Conservation (phyloP, 1,284 basidiomycete genomes). For the Trichosporon faecale region DNA sequence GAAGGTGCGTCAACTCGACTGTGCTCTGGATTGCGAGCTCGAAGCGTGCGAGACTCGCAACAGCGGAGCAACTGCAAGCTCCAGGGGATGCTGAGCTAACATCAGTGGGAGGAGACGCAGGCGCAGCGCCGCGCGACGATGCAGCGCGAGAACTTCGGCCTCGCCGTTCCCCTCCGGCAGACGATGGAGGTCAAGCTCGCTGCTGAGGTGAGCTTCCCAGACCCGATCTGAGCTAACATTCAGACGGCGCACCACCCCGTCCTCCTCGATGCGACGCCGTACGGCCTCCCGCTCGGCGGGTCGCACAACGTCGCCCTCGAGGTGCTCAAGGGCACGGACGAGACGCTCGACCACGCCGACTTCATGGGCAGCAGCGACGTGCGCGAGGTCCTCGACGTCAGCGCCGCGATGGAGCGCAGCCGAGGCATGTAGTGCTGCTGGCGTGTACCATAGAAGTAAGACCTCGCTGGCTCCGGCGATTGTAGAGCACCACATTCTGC, state of each 20-base stretch:
- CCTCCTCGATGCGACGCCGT: slow-evolving; percentile 36
- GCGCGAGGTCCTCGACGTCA: slow-evolving; percentile 43
- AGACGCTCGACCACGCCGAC: slow-evolving; percentile 69
- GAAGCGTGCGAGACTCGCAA: too few relatives aligned
- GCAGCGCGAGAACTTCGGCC: slow-evolving; percentile 77
- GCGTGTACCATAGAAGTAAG: slow-evolving; percentile 31
- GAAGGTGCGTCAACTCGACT: slow-evolving; percentile 43
- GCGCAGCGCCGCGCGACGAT: slow-evolving; percentile 80
- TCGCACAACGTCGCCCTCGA: slow-evolving; percentile 76
- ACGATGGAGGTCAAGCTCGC: slow-evolving; percentile 94
- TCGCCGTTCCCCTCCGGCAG: slow-evolving; percentile 80
- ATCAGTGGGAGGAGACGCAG: slow-evolving; percentile 88
- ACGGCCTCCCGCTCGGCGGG: slow-evolving; percentile 47
- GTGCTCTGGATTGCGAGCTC: background rate
- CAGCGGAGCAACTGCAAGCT: too few relatives aligned
- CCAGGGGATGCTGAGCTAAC: slow-evolving; percentile 5
- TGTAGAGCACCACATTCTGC: background rate
- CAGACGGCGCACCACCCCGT: slow-evolving; percentile 39
- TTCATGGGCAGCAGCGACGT: slow-evolving; percentile 57
- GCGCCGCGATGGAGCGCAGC: slow-evolving; percentile 45
- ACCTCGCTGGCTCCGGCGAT: background rate
- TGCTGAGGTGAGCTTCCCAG: slow-evolving; percentile 59
- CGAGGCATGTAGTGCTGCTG: slow-evolving; percentile 48
- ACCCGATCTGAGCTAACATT: background rate
- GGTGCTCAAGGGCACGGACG: slow-evolving; percentile 85